phyloP scores from a whole-genome alignment of 352 stramenopile genomes.

The Lagenidium giganteum region DNA sequence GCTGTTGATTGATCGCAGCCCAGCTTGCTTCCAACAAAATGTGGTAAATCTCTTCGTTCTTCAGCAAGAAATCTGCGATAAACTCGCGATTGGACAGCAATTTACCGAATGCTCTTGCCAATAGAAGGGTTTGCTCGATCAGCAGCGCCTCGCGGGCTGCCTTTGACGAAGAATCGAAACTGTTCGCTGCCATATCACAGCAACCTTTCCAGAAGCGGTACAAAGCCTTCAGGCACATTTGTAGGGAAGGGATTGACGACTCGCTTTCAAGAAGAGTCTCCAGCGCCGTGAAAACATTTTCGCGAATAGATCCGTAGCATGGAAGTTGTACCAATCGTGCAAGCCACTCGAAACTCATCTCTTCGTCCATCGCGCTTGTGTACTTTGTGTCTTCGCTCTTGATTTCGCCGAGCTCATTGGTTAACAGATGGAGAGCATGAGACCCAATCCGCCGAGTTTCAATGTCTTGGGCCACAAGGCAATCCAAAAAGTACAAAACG shows the following conservation, averaged over 20 bases:
- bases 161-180: background rate
- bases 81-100: constrained; percentile 65
- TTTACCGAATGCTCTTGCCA: constrained; percentile 63
- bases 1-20: constrained; percentile 59
- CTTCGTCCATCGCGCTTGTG: constrained; percentile 9
- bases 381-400: no score
- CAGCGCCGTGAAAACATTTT: constrained; percentile 53
- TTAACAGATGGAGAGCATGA: constrained; percentile 64
- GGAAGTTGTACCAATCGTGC: constrained; percentile 51
- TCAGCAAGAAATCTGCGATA: constrained; percentile 53
- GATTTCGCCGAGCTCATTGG: constrained; percentile 21
- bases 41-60: constrained; percentile 45
- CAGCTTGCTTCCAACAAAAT: constrained; percentile 72
- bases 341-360: constrained; percentile 72
- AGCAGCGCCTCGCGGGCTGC: background rate
- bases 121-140: constrained; percentile 10
- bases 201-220: constrained; percentile 53
- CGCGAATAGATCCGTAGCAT: constrained; percentile 53
- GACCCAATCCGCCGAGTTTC: constrained; percentile 50
- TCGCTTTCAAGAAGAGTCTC: constrained; percentile 71
- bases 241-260: constrained; percentile 60
- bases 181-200: constrained; percentile 9
- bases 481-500: constrained; percentile 68
- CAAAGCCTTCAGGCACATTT: constrained; percentile 60
- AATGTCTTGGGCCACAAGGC: constrained; percentile 45